phyloP scores from a whole-genome alignment of 2,329 filamentous ascomycete species.

The Pseudogymnoascus sp. region DNA sequence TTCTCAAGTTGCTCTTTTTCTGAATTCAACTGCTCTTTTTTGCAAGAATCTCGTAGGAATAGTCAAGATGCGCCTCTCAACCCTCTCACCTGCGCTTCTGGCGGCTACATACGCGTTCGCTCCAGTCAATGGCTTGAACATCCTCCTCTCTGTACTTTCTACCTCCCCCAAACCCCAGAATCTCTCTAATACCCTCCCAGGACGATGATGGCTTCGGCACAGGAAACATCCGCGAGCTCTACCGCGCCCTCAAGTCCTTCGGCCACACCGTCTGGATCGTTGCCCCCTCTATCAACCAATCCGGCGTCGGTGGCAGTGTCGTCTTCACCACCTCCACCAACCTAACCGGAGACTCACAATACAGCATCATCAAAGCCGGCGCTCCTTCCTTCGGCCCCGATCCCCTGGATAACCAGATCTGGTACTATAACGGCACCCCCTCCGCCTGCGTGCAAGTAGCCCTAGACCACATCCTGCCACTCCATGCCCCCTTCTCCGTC shows the following conservation, averaged over 20 bases:
- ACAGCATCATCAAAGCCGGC: slow-evolving; percentile 37
- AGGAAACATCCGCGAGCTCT: slow-evolving; percentile 35
- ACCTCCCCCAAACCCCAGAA: neutral
- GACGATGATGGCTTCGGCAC: slow-evolving; percentile 35
- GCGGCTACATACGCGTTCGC: neutral
- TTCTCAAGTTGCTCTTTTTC: no score
- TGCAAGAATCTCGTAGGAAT: neutral
- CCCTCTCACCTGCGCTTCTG: neutral
- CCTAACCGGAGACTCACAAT: slow-evolving; percentile 35
- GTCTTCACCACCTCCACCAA: slow-evolving; percentile 36
- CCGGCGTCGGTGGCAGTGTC: slow-evolving; percentile 36
- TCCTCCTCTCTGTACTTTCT: slow-evolving; percentile 14
- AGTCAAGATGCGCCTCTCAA: slow-evolving; percentile 6
- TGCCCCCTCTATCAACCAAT: slow-evolving; percentile 35
- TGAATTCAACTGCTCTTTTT: neutral
- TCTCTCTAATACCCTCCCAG: slow-evolving; percentile 4
- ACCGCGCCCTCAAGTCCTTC: slow-evolving; percentile 29
- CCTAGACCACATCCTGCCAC: slow-evolving; percentile 46
- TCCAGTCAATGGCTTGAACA: slow-evolving; percentile 16
- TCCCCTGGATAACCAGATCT: slow-evolving; percentile 44
- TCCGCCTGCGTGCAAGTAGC: slow-evolving; percentile 47
- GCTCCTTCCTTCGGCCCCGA: slow-evolving; percentile 42
- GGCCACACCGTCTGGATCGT: slow-evolving; percentile 36
- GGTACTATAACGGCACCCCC: slow-evolving; percentile 53
- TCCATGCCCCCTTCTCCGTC: slow-evolving; percentile 37